These are phyloP conservation scores for Rubroboletus satanas DNA, from an alignment of 768 basidiomycete species.

Conservation along the genomic window DNA sequence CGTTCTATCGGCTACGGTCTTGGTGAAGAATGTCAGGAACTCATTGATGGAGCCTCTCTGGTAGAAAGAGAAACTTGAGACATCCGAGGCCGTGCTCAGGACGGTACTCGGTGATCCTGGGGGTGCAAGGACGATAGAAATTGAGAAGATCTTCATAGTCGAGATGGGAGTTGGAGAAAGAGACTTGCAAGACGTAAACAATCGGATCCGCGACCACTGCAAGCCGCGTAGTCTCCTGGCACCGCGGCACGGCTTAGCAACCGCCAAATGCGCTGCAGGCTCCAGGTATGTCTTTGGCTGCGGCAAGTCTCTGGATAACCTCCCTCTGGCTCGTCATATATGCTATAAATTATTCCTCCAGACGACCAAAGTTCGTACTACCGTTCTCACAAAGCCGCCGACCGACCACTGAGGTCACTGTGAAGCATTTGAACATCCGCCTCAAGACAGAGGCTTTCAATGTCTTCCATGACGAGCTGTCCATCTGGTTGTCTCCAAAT, in stretches of 20 bases:
- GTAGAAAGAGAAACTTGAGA: constrained; percentile 92
- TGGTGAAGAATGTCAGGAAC: constrained; percentile 92
- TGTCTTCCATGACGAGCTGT: constrained; percentile 42
- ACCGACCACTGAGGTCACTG: constrained; percentile 18
- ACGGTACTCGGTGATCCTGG: constrained; percentile 58
- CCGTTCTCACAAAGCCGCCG: constrained; percentile 21
- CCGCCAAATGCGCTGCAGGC: constrained; percentile 1
- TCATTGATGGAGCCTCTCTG: constrained; percentile 83
- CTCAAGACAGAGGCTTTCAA: constrained; percentile 53
- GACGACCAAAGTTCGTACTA: constrained; percentile 17
- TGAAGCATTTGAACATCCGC: constrained; percentile 29
- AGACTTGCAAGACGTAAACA: constrained; percentile 4
- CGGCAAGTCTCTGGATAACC: constrained; percentile 19
- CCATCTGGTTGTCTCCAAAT: constrained; percentile 33
- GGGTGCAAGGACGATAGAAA: constrained; percentile 70
- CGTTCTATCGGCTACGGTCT: constrained; percentile 89
- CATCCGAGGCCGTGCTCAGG: constrained; percentile 69
- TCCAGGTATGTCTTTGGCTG: constrained; percentile 21
- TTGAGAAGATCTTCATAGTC: constrained; percentile 83
- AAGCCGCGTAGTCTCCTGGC: not conserved
- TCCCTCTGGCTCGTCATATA: constrained; percentile 26
- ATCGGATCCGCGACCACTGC: not conserved
- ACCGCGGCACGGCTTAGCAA: not conserved
- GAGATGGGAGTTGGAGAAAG: constrained; percentile 12
- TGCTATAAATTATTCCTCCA: constrained; percentile 21